These are phyloP conservation scores for Marasmius fiardii DNA, from an alignment of 1,284 basidiomycete species.

Conservation along the genomic window DNA sequence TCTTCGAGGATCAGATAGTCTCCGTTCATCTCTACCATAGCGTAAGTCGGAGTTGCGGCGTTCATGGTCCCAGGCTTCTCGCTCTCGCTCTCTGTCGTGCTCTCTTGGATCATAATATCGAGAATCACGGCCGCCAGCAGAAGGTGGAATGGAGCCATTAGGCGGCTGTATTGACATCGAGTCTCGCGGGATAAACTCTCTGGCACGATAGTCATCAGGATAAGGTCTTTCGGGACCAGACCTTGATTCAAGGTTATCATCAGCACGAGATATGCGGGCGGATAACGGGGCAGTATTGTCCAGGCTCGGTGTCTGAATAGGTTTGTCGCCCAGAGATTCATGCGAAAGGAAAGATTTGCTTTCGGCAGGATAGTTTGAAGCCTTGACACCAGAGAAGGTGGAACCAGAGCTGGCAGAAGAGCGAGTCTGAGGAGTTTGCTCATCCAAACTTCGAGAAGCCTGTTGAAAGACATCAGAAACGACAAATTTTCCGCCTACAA, in stretches of 20 bases:
- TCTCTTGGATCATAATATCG: constrained; percentile 20
- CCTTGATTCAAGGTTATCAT: background rate
- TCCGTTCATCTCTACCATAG: constrained; percentile 28
- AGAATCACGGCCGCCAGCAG: background rate
- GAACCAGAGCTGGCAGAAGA: background rate
- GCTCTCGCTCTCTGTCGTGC: constrained; percentile 26
- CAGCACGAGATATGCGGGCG: background rate
- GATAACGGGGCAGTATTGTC: background rate
- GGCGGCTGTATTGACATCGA: constrained; percentile 1
- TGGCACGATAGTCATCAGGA: background rate
- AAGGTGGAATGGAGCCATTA: constrained; percentile 7
- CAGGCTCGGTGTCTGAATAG: background rate
- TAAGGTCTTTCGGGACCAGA: background rate
- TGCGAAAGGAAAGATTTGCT: background rate
- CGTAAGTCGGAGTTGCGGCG: constrained; percentile 28
- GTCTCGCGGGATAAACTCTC: constrained; percentile 1
- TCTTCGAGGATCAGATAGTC: constrained; percentile 24
- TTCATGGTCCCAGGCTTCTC: constrained; percentile 32
- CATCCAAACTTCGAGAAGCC: constrained; percentile 26
- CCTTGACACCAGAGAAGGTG: constrained; percentile 3
- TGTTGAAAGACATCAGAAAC: constrained; percentile 7
- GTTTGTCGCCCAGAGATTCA: background rate
- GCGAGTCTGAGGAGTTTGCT: background rate
- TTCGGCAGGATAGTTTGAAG: constrained; percentile 2
- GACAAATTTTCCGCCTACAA: too few relatives aligned